phyloP scores from a whole-genome alignment of 345 rosid genomes.

The Eucalyptus viminalis region DNA sequence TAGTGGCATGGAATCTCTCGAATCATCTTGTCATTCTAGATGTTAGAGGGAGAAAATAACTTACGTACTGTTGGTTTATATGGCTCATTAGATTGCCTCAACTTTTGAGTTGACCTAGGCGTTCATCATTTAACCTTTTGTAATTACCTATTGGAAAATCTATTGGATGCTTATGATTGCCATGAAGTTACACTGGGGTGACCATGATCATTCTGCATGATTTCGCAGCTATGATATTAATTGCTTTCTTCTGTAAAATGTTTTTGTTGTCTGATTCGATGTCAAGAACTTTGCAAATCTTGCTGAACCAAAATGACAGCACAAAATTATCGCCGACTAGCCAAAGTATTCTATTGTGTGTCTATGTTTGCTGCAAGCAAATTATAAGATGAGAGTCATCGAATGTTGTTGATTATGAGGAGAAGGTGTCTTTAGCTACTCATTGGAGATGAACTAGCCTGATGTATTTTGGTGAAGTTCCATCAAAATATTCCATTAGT shows the following conservation, averaged over 20 bases:
- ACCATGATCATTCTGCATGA: background rate
- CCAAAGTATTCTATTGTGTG: background rate
- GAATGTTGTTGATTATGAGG: background rate
- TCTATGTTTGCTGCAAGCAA: background rate
- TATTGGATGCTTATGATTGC: background rate
- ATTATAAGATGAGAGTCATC: background rate
- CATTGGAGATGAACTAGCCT: background rate
- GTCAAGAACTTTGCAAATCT: background rate
- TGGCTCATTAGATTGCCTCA: background rate
- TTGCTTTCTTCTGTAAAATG: background rate
- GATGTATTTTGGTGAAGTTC: background rate
- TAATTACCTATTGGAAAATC: background rate
- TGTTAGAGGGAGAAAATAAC: background rate
- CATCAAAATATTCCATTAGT: background rate
- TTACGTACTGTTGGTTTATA: background rate
- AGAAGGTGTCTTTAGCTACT: background rate
- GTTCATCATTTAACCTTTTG: background rate
- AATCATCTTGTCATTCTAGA: background rate
- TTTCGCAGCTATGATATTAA: background rate
- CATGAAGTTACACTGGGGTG: background rate
- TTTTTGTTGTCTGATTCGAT: background rate
- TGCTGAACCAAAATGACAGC: background rate
- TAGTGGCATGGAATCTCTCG: background rate
- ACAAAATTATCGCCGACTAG: background rate
- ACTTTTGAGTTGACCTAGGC: background rate